Conservation (phyloP, 1,284 basidiomycete species). For the Lentinula novae-zelandiae region DNA sequence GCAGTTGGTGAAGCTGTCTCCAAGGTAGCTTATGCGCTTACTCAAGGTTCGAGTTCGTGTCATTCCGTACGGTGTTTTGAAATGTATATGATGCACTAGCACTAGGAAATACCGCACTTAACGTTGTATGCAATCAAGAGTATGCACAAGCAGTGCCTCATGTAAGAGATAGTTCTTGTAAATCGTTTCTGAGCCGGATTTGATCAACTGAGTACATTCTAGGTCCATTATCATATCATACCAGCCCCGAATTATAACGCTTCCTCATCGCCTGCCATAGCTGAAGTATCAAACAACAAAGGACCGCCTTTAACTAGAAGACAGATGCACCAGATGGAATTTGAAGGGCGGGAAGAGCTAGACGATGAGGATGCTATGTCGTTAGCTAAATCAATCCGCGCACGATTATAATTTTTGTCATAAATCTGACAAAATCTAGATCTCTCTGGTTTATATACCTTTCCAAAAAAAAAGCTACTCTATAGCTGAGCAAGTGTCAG, state of each 20-base stretch:
- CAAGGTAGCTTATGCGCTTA: constrained; percentile 58
- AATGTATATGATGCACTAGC: constrained; percentile 32
- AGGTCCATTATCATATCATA: constrained; percentile 81
- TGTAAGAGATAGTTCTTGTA: constrained; percentile 31
- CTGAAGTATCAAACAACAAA: constrained; percentile 15
- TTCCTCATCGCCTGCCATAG: neutral
- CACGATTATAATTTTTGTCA: constrained; percentile 32
- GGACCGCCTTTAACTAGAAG: constrained; percentile 34
- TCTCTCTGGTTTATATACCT: neutral
- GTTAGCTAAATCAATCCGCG: constrained; percentile 43
- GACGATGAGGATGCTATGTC: constrained; percentile 55
- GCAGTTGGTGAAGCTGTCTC: constrained; percentile 57
- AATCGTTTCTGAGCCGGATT: neutral
- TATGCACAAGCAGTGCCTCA: constrained; percentile 81
- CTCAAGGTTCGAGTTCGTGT: constrained; percentile 41
- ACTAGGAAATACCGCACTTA: constrained; percentile 60
- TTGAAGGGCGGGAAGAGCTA: constrained; percentile 50
- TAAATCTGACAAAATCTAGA: neutral
- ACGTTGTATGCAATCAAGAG: constrained; percentile 77
- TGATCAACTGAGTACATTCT: neutral
- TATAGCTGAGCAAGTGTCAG: too few relatives aligned
- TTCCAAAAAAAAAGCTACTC: too few relatives aligned
- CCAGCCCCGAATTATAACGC: constrained; percentile 54
- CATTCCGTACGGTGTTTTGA: neutral
- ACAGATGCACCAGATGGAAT: constrained; percentile 58